phyloP scores from a whole-genome alignment of 2,329 filamentous ascomycete genomes.

The Didymosphaeria variabile region DNA sequence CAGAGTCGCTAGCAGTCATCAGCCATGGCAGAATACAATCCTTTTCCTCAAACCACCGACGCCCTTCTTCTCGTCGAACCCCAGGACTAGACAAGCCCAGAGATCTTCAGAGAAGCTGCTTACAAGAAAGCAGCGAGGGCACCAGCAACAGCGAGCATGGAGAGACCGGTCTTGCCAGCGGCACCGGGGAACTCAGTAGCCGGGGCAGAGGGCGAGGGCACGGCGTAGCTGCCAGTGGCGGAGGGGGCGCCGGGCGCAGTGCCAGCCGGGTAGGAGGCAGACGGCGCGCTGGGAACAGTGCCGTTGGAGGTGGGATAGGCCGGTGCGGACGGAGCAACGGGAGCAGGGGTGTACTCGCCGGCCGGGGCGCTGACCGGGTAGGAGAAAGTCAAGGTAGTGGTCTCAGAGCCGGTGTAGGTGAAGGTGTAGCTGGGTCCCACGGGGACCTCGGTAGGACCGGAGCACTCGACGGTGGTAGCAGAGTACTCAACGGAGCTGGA shows the following conservation, averaged over 20 bases:
- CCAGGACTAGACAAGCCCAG: constrained; percentile 16
- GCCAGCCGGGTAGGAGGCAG: no score
- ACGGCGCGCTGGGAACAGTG: constrained; percentile 24
- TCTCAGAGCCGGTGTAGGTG: constrained; percentile 46
- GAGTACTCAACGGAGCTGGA: constrained; percentile 32
- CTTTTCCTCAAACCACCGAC: constrained; percentile 29
- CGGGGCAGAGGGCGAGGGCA: constrained; percentile 32
- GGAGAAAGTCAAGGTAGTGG: constrained; percentile 44
- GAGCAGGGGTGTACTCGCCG: constrained; percentile 7
- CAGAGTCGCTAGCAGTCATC: constrained; percentile 39
- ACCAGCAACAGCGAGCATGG: constrained; percentile 63
- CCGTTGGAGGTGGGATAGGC: constrained; percentile 32
- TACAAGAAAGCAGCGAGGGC: constrained; percentile 55
- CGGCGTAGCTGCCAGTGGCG: constrained; percentile 35
- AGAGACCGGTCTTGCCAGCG: constrained; percentile 61
- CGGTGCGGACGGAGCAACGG: constrained; percentile 18
- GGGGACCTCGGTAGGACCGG: constrained; percentile 33
- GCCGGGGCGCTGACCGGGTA: constrained; percentile 24
- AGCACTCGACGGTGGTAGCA: constrained; percentile 35
- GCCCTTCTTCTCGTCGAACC: constrained; percentile 24
- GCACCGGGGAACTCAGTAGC: constrained; percentile 59
- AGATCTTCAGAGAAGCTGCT: constrained; percentile 32
- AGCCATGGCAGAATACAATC: constrained; percentile 38
- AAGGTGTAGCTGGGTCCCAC: constrained; percentile 42
- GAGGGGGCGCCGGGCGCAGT: background rate